These are phyloP conservation scores for Cavenderia fasciculata DNA, from an alignment of 78 protist genomes.

Conservation along the genomic window DNA sequence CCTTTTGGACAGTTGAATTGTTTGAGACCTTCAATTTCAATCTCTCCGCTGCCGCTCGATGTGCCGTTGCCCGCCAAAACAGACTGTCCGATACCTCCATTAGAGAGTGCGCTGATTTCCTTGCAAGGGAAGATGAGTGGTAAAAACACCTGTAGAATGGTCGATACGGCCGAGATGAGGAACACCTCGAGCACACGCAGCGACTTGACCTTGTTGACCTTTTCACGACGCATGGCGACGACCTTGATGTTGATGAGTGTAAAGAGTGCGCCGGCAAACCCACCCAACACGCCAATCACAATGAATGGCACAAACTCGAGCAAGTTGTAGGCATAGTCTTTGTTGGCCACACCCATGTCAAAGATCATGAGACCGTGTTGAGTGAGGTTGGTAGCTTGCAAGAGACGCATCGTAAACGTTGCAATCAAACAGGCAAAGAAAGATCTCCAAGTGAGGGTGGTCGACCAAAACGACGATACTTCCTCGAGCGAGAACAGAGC, in stretches of 20 bases:
- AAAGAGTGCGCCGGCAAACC: conserved; percentile 60
- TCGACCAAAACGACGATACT: conserved; percentile 87
- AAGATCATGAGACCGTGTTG: conserved; percentile 18
- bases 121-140: conserved; percentile 41
- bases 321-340: not conserved
- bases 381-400: conserved; percentile 19
- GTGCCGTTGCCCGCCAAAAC: too few relatives aligned
- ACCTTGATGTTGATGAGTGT: conserved; percentile 46
- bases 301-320: conserved; percentile 46
- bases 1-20: conserved; percentile 32
- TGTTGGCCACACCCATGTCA: conserved; percentile 9
- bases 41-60: not conserved
- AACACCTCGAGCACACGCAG: conserved; percentile 69
- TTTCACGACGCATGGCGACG: conserved; percentile 21
- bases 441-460: conserved; percentile 90
- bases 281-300: conserved; percentile 74
- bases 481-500: conserved; percentile 94
- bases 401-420: conserved; percentile 75
- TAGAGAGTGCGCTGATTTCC: not conserved
- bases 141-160: conserved; percentile 34
- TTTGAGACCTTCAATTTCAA: not conserved
- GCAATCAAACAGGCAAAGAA: conserved; percentile 88
- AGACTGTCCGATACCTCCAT: not conserved
- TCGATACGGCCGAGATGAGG: conserved; percentile 33
- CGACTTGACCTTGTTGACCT: conserved; percentile 51